Evolutionary conservation across 2,329 filamentous ascomycete species (phyloP).

Genomic region (Alternaria sp.): DNA sequence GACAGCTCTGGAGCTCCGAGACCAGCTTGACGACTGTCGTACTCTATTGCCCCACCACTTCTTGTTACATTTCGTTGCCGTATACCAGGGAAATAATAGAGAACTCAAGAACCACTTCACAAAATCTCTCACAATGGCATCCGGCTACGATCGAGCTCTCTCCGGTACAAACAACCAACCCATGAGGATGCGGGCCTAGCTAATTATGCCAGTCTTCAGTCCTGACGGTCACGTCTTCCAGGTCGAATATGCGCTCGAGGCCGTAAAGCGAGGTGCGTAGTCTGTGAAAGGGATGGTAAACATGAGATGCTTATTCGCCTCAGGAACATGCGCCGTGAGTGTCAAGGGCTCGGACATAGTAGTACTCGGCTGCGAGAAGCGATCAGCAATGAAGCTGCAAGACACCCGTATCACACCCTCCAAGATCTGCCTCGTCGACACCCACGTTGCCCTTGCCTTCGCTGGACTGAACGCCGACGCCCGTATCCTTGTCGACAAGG

Average conservation of each 20-base stretch:
- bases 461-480: slow-evolving; percentile 98
- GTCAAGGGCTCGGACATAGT: slow-evolving; percentile 96
- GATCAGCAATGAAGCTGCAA: slow-evolving; percentile 98
- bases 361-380: slow-evolving; percentile 97
- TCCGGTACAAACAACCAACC: slow-evolving; percentile 74
- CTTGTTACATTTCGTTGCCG: slow-evolving; percentile 11
- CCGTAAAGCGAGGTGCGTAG: slow-evolving; percentile 90
- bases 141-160: slow-evolving; percentile 98
- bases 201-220: slow-evolving; percentile 79
- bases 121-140: slow-evolving; percentile 71
- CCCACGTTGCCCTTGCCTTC: slow-evolving; percentile 95
- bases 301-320: slow-evolving; percentile 25
- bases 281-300: neutral
- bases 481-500: slow-evolving; percentile 97
- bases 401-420: slow-evolving; percentile 99
- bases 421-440: slow-evolving; percentile 96
- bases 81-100: neutral
- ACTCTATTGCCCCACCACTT: slow-evolving; percentile 20
- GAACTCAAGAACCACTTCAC: neutral
- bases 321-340: slow-evolving; percentile 96
- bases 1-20: slow-evolving; percentile 50
- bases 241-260: slow-evolving; percentile 98
- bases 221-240: slow-evolving; percentile 99
- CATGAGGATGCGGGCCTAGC: slow-evolving; percentile 29
- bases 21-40: slow-evolving; percentile 33